Conservation (phyloP, 1,139 yeast genomes). For the Suhomyces bolitotheri region DNA sequence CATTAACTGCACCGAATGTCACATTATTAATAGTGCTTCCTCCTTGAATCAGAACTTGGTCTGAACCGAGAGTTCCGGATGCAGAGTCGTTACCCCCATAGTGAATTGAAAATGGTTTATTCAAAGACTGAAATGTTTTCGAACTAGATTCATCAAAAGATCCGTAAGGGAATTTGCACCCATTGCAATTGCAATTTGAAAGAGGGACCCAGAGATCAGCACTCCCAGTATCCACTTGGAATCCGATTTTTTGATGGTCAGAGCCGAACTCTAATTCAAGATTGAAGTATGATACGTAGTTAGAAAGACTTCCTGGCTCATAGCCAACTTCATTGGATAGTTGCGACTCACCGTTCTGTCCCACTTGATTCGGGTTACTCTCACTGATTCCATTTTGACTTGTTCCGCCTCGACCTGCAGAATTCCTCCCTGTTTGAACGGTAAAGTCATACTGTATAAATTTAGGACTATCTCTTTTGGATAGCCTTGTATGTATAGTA, state of each 20-base stretch:
- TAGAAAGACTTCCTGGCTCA: constrained; percentile 1
- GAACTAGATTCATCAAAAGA: constrained; percentile 52
- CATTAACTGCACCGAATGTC: constrained; percentile 57
- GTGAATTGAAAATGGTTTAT: constrained; percentile 34
- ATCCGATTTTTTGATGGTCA: constrained; percentile 13
- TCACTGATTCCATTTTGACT: no score
- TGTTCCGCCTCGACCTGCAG: no score
- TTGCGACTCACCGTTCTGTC: neutral
- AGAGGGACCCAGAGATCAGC: constrained; percentile 23
- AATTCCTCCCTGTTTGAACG: no score
- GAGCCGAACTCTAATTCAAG: constrained; percentile 14
- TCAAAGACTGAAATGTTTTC: constrained; percentile 45
- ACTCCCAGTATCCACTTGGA: constrained; percentile 24
- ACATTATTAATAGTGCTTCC: constrained; percentile 36
- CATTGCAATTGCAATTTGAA: constrained; percentile 1
- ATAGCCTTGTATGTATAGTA: neutral
- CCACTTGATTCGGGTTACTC: no score
- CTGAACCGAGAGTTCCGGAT: constrained; percentile 58
- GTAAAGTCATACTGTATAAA: neutral
- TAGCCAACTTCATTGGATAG: neutral
- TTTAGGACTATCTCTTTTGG: neutral
- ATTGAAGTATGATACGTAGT: constrained; percentile 4
- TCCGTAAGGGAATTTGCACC: constrained; percentile 33
- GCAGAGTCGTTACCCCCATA: constrained; percentile 39
- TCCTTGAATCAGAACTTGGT: constrained; percentile 27